Conservation (phyloP, 257 asterid genomes). For the Catharanthus roseus region DNA sequence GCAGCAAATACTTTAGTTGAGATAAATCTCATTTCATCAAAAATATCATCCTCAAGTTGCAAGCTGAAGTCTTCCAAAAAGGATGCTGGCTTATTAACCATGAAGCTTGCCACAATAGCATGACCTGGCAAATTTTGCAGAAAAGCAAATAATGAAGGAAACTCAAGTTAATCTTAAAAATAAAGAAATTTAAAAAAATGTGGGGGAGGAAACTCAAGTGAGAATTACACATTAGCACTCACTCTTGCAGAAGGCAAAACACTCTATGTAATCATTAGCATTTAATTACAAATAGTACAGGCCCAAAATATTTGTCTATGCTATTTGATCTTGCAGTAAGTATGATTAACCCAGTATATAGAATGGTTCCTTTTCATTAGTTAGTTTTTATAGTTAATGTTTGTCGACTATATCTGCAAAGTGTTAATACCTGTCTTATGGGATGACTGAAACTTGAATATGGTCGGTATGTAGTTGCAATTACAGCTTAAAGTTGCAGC, state of each 20-base stretch:
- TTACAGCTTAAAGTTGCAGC: background rate
- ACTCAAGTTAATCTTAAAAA: too few relatives aligned
- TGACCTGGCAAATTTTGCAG: slow-evolving; percentile 48
- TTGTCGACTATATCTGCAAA: background rate
- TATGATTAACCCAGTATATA: background rate
- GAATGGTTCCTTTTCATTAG: background rate
- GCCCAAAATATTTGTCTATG: background rate
- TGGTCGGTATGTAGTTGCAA: background rate
- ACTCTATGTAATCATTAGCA: background rate
- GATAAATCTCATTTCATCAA: slow-evolving; percentile 72
- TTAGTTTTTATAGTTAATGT: background rate
- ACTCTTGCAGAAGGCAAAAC: background rate
- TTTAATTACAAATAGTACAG: background rate
- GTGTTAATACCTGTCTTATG: background rate
- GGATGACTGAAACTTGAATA: background rate
- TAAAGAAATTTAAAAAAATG: too few relatives aligned
- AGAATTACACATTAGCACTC: background rate
- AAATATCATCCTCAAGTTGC: slow-evolving; percentile 69
- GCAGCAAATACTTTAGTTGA: slow-evolving; percentile 55
- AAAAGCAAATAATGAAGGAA: slow-evolving; percentile 4
- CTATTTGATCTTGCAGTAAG: background rate
- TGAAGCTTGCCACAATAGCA: slow-evolving; percentile 82
- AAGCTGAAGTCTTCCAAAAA: slow-evolving; percentile 52
- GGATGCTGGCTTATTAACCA: slow-evolving; percentile 56
- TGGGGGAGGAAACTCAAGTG: background rate